Conservation (phyloP, 805 yeast genomes). For the Helenozyma baotianmanensis region DNA sequence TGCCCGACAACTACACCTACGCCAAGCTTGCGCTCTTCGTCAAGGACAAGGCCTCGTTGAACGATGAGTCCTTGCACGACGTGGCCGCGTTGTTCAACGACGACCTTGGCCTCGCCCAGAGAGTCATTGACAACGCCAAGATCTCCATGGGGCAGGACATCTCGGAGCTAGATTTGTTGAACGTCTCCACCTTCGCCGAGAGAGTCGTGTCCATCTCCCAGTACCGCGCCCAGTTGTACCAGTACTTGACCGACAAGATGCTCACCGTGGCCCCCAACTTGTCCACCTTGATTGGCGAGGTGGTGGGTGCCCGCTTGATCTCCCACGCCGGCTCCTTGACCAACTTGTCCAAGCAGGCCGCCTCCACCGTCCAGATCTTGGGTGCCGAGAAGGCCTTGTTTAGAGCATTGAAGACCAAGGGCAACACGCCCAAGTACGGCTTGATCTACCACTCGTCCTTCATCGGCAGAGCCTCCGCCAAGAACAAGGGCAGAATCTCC, state of each 20-base stretch:
- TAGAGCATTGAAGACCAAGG: slow-evolving; percentile 97
- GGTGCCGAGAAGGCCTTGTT: slow-evolving; percentile 99
- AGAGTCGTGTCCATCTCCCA: slow-evolving; percentile 90
- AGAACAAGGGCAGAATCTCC: slow-evolving; percentile 98
- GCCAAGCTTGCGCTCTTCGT: slow-evolving; percentile 80
- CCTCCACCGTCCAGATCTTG: slow-evolving; percentile 94
- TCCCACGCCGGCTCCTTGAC: slow-evolving; percentile 96
- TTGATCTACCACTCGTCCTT: slow-evolving; percentile 93
- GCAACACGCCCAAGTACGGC: slow-evolving; percentile 98
- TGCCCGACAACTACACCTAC: slow-evolving; percentile 80
- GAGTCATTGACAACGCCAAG: slow-evolving; percentile 89
- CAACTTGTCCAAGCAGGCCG: slow-evolving; percentile 96
- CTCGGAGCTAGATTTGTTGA: slow-evolving; percentile 89
- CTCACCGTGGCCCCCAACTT: slow-evolving; percentile 92
- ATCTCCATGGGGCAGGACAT: slow-evolving; percentile 99
- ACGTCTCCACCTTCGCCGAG: slow-evolving; percentile 85
- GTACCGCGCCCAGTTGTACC: slow-evolving; percentile 78
- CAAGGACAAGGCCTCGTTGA: slow-evolving; percentile 79
- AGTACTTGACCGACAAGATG: slow-evolving; percentile 93
- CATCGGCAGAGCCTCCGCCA: slow-evolving; percentile 97
- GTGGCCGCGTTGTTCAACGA: slow-evolving; percentile 86
- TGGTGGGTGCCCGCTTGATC: slow-evolving; percentile 96
- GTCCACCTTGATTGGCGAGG: slow-evolving; percentile 82
- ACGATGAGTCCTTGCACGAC: slow-evolving; percentile 93
- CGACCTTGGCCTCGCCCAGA: slow-evolving; percentile 85